Percentiles rank a stretch among this genome's conserved stretches.
Evolutionary conservation across 768 basidiomycete species (phyloP).

Genomic region (Pleurotus sapidus): DNA sequence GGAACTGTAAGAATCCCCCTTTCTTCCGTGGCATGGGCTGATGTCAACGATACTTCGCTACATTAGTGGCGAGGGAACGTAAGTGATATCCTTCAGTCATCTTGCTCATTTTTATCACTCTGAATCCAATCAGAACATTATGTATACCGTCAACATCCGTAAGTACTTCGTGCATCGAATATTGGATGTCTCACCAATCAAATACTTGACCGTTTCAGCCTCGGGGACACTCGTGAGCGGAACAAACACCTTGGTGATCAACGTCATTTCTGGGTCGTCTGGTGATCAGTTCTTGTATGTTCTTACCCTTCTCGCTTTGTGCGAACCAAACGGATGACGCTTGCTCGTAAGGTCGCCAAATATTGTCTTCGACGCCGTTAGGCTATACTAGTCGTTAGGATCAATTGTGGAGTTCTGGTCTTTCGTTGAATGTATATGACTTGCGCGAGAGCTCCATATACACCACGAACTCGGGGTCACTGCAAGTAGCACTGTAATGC

Average conservation of each 20-base stretch:
- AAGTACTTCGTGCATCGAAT: constrained; percentile 10
- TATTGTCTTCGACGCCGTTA: constrained; percentile 27
- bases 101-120: neutral
- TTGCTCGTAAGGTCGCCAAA: constrained; percentile 23
- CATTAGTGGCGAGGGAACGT: constrained; percentile 30
- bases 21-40: neutral
- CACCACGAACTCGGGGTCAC: too few species aligned
- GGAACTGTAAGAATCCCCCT: constrained; percentile 17
- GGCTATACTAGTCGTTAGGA: constrained; percentile 22
- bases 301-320: neutral
- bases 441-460: too few species aligned
- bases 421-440: too few species aligned
- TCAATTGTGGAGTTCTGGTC: neutral
- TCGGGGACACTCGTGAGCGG: constrained; percentile 26
- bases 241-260: constrained; percentile 27
- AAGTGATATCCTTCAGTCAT: constrained; percentile 6
- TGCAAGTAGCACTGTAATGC: too few species aligned
- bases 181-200: neutral
- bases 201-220: constrained; percentile 15
- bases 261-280: constrained; percentile 31
- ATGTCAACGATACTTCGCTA: neutral
- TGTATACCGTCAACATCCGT: constrained; percentile 34
- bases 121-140: constrained; percentile 21
- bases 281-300: constrained; percentile 30
- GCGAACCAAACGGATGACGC: too few species aligned